Evolutionary conservation across 305 asterid genomes (phyloP).

Genomic region (Fraxinus sp.): DNA sequence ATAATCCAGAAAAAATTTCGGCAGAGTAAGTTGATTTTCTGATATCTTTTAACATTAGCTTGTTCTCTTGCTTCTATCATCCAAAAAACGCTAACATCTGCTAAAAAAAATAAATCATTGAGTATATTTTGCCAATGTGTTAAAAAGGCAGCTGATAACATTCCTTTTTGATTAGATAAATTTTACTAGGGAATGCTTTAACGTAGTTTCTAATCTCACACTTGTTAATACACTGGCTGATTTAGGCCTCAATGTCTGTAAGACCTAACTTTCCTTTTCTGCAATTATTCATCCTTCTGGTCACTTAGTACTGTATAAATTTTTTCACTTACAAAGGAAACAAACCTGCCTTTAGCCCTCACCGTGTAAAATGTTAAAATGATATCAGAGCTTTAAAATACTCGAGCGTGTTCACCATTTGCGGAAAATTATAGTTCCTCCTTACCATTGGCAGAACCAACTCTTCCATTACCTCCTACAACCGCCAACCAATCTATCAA

Average conservation of each 20-base stretch:
- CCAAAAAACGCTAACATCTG: neutral
- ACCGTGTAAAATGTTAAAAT: neutral
- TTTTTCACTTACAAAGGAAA: neutral
- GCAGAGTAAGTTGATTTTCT: constrained; percentile 60
- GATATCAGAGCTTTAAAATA: neutral
- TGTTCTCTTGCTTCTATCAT: constrained; percentile 14
- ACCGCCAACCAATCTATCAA: neutral
- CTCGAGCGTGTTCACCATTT: neutral
- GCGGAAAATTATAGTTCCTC: neutral
- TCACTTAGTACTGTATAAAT: neutral
- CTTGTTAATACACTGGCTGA: neutral
- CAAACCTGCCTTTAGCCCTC: neutral
- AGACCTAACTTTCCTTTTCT: neutral
- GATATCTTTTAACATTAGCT: neutral
- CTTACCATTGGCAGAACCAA: neutral
- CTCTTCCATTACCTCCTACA: neutral
- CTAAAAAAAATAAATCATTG: neutral
- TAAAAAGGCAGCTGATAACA: neutral
- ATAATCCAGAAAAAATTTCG: constrained; percentile 73
- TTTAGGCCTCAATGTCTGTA: neutral
- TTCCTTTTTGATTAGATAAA: neutral
- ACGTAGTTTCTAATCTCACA: neutral
- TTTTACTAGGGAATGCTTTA: neutral
- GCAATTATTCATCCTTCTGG: neutral
- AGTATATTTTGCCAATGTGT: neutral